These are phyloP conservation scores for Yamadazyma spencermartinsiae DNA, from an alignment of 1,139 yeast genomes.

Conservation along the genomic window DNA sequence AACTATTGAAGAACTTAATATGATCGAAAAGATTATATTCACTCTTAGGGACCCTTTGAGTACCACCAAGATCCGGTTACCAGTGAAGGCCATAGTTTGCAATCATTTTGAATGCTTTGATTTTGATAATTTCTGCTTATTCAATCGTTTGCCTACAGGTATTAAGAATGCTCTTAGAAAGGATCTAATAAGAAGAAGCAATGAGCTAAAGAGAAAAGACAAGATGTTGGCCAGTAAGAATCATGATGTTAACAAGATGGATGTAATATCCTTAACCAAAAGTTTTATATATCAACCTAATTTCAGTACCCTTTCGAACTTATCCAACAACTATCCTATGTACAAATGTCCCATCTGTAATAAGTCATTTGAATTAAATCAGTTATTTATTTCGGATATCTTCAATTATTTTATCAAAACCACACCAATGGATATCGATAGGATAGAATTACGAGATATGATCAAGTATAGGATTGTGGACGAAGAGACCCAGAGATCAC, in stretches of 20 bases:
- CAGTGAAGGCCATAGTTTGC: constrained; percentile 41
- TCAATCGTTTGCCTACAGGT: constrained; percentile 36
- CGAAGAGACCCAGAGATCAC: constrained; percentile 14
- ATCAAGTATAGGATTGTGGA: constrained; percentile 37
- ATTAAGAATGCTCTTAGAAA: constrained; percentile 27
- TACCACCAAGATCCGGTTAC: constrained; percentile 39
- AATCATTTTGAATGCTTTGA: constrained; percentile 50
- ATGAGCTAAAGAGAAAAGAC: constrained; percentile 24
- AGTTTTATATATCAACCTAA: constrained; percentile 15
- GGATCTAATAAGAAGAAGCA: constrained; percentile 27
- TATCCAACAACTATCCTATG: constrained; percentile 16
- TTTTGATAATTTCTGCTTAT: constrained; percentile 42
- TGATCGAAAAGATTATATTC: constrained; percentile 31
- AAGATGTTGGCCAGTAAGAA: constrained; percentile 5
- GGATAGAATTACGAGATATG: constrained; percentile 40
- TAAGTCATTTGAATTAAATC: constrained; percentile 32
- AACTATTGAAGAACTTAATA: constrained; percentile 24
- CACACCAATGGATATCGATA: constrained; percentile 35
- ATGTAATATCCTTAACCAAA: constrained; percentile 9
- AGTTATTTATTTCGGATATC: constrained; percentile 40
- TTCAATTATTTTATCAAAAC: constrained; percentile 45
- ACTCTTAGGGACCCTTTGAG: constrained; percentile 34
- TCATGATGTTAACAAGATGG: constrained; percentile 4
- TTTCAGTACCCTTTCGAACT: constrained; percentile 10
- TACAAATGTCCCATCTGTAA: constrained; percentile 48